Conservation (phyloP, 2,329 filamentous ascomycete genomes). For the Alternaria gaisen region DNA sequence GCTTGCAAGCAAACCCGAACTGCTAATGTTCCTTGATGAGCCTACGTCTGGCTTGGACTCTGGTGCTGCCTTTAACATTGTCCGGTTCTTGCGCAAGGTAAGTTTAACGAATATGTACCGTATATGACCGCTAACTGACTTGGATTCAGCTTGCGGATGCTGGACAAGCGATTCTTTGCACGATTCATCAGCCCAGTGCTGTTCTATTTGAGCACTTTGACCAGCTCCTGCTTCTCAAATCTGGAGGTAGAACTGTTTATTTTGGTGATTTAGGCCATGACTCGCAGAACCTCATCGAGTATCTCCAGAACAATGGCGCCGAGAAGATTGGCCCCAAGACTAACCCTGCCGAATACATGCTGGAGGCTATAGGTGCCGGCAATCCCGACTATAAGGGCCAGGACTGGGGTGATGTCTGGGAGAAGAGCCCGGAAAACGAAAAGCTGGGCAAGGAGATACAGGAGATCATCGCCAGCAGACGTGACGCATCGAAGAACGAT, state of each 20-base stretch:
- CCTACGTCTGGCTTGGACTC: slow-evolving; percentile 78
- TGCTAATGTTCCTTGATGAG: slow-evolving; percentile 80
- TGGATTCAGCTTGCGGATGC: slow-evolving; percentile 62
- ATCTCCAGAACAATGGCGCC: slow-evolving; percentile 64
- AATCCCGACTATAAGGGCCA: slow-evolving; percentile 55
- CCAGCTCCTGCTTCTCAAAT: slow-evolving; percentile 69
- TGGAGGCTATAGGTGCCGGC: slow-evolving; percentile 57
- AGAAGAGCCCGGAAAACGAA: slow-evolving; percentile 51
- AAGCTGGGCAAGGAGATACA: slow-evolving; percentile 53
- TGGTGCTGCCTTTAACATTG: slow-evolving; percentile 71
- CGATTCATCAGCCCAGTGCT: slow-evolving; percentile 75
- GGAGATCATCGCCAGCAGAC: slow-evolving; percentile 48
- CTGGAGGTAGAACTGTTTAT: slow-evolving; percentile 71
- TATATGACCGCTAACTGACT: background rate
- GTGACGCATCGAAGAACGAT: slow-evolving; percentile 42
- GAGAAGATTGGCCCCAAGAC: slow-evolving; percentile 45
- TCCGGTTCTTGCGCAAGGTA: slow-evolving; percentile 69
- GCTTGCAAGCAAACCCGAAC: slow-evolving; percentile 70
- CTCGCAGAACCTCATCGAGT: slow-evolving; percentile 54
- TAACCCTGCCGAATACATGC: slow-evolving; percentile 65
- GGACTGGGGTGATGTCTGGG: slow-evolving; percentile 59
- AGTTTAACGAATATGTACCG: background rate
- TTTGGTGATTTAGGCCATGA: slow-evolving; percentile 66
- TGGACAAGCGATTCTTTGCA: slow-evolving; percentile 73
- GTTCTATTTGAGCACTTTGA: slow-evolving; percentile 74